Evolutionary conservation across 371 early-diverging fungal species (phyloP).

Genomic region (Chytridium lagenaria): DNA sequence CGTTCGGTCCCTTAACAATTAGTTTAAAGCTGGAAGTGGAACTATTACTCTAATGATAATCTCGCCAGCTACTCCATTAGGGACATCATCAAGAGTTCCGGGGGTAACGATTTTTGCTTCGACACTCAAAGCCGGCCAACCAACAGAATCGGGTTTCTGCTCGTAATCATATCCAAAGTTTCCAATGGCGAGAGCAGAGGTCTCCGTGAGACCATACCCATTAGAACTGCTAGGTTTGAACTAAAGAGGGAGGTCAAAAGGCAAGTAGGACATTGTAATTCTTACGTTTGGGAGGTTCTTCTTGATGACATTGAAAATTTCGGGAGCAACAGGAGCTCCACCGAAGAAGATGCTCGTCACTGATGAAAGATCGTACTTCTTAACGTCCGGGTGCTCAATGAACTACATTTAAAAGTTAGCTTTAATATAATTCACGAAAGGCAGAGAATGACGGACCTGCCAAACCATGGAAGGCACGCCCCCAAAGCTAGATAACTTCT

Average conservation of each 20-base stretch:
- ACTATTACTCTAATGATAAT: constrained; percentile 13
- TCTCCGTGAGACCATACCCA: constrained; percentile 40
- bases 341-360: constrained; percentile 19
- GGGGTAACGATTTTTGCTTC: constrained; percentile 28
- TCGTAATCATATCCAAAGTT: constrained; percentile 30
- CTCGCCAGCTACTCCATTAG: constrained; percentile 30
- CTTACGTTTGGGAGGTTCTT: constrained; percentile 21
- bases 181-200: constrained; percentile 8
- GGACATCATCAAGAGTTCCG: constrained; percentile 3
- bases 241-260: background rate
- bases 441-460: constrained; percentile 20
- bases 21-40: constrained; percentile 9
- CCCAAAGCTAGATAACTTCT: constrained; percentile 25
- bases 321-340: constrained; percentile 32
- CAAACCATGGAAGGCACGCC: constrained; percentile 32
- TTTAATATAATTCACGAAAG: background rate
- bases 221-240: constrained; percentile 7
- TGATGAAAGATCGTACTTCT: constrained; percentile 27
- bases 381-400: constrained; percentile 31
- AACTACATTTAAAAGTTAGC: constrained; percentile 15
- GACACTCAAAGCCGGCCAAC: constrained; percentile 1
- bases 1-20: constrained; percentile 26
- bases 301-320: constrained; percentile 4
- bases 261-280: background rate
- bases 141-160: constrained; percentile 29